Conservation (phyloP, 208 protist species). For the Leishmania lainsoni region DNA sequence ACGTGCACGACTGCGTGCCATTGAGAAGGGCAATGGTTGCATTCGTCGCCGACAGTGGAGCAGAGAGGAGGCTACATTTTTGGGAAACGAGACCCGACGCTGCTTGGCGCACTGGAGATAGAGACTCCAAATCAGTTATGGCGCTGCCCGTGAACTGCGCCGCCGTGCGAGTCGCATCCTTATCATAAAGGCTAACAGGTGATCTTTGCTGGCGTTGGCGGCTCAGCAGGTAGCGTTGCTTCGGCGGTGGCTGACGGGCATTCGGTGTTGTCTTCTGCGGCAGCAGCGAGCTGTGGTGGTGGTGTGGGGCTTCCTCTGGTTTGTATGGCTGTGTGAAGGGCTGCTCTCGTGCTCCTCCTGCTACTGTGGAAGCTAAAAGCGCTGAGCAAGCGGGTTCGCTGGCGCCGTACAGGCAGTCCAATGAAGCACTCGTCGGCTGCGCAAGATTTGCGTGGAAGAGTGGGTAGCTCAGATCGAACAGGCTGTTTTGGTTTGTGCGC, state of each 20-base stretch:
- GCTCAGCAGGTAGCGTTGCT: background rate
- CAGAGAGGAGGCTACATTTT: background rate
- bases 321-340: no score
- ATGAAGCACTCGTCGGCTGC: background rate
- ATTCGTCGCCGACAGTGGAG: background rate
- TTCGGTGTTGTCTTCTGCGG: background rate
- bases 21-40: background rate
- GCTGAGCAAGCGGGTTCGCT: background rate
- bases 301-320: background rate
- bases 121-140: constrained; percentile 10
- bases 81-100: background rate
- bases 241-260: background rate
- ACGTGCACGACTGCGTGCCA: background rate
- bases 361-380: background rate
- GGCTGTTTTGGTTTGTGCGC: constrained; percentile 11
- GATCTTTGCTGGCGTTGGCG: constrained; percentile 3
- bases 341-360: background rate
- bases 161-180: background rate
- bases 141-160: background rate
- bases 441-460: constrained; percentile 24
- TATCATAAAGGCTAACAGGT: background rate
- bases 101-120: constrained; percentile 1
- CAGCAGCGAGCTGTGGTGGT: background rate
- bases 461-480: constrained; percentile 26
- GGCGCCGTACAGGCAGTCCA: constrained; percentile 8